Evolutionary conservation across 2,329 filamentous ascomycete genomes (phyloP), one percentile per base, ranked within the genome.

Genomic region (Talaromyces sp.): DNA sequence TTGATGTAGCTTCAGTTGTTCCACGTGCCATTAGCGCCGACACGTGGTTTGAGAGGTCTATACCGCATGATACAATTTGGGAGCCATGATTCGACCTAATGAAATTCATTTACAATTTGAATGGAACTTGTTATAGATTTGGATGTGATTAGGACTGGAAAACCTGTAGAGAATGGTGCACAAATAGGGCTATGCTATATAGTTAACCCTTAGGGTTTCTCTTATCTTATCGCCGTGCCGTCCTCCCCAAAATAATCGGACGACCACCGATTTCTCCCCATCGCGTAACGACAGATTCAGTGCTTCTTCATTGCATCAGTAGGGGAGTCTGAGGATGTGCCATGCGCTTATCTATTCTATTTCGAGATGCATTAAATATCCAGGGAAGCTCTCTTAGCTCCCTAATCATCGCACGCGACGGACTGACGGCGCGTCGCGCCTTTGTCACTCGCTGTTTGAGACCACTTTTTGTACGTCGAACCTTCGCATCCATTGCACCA

Each of bases 401-500:
- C 31, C 13, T 33, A 10, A 41, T 45, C 7, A 49, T 54, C 33
- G n/a, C 35, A 15, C 33, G 45, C 33, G 22, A n/a, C 45, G 25
- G 15, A 17, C 35, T 56, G 49, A 33, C 64, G 5, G 45, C 64
- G 60, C 60, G 64, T 66, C 64, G 64, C 52, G 64, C 62, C 31
- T 58, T 35, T 11, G 13, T 43, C 47, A 22, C 22, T 11, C 52
- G 7, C 31, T 7, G 7, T 59, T 27, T 15, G 25, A 33, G 13
- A 31, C 41, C 22, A 8, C n/a, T n/a, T 37, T n/a, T 19, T 13
- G 22, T 11, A 54, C 61, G 47, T 63, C 64, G 61, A 56, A 35
- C 17, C 13, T 61, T 63, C 45, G 64, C 64, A 41, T 66, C 64
- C 4, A 50, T 60, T 33, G 39, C 56, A 33, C 52, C 57, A 11